These are phyloP conservation scores for Solanum medicagineum DNA, from an alignment of 257 asterid species.

Conservation along the genomic window DNA sequence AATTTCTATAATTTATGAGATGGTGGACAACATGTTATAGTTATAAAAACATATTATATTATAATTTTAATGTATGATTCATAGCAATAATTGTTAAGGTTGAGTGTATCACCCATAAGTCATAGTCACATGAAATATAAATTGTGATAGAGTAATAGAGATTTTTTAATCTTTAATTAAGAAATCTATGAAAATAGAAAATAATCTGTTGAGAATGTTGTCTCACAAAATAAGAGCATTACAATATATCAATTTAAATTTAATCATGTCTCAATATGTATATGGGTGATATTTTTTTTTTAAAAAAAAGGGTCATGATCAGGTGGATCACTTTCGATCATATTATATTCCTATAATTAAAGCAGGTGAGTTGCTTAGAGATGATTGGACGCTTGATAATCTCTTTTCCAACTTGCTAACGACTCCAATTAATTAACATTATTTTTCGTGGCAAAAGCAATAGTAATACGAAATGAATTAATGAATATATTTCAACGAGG, in stretches of 20 bases:
- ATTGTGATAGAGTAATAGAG: accelerated
- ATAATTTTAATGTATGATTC: background rate
- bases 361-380: background rate
- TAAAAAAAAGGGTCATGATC: background rate
- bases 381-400: background rate
- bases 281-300: too few species aligned
- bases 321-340: background rate
- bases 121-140: background rate
- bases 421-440: background rate
- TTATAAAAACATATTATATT: background rate
- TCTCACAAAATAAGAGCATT: accelerated
- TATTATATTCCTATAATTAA: background rate
- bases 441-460: background rate
- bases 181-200: accelerated
- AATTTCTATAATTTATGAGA: background rate
- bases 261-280: too few species aligned
- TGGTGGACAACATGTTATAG: background rate
- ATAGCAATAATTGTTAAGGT: background rate
- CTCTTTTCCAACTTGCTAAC: background rate
- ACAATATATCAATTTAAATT: background rate
- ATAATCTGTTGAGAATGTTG: accelerated
- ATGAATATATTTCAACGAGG: background rate
- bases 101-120: background rate
- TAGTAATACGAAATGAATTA: background rate
- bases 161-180: background rate